These are phyloP conservation scores for Beta corolliflora DNA, from an alignment of 179 eudicot species.

Conservation along the genomic window DNA sequence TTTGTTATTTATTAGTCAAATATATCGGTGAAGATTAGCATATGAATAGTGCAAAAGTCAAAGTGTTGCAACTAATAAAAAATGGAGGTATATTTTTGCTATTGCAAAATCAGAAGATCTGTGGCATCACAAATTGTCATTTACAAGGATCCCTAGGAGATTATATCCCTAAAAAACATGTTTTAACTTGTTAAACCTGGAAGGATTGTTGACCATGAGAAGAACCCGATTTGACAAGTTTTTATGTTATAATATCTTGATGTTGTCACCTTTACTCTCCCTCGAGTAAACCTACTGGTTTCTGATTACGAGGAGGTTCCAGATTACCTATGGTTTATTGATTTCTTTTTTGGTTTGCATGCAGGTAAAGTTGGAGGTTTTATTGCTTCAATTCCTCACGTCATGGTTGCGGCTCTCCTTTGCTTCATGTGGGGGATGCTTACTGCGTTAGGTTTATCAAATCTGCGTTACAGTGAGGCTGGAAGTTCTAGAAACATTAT, in stretches of 20 bases:
- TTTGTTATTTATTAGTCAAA: too few relatives aligned
- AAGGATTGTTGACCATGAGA: background rate
- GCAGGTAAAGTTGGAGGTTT: constrained; percentile 98
- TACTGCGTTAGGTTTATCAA: constrained; percentile 87
- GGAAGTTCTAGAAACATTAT: constrained; percentile 98
- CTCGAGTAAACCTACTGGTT: background rate
- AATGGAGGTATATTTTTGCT: background rate
- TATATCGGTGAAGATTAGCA: too few relatives aligned
- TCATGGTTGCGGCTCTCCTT: constrained; percentile 90
- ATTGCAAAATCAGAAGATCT: background rate
- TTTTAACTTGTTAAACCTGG: background rate
- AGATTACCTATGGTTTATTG: background rate
- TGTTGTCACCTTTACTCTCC: background rate
- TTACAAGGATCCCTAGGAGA: background rate
- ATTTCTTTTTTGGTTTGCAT: background rate
- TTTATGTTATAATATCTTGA: background rate
- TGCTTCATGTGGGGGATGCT: constrained; percentile 99
- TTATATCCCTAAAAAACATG: background rate
- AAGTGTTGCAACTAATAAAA: too few relatives aligned
- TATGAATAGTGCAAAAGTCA: too few relatives aligned
- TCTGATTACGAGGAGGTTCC: too few relatives aligned
- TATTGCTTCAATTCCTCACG: constrained; percentile 91
- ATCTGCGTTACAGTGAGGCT: constrained; percentile 92
- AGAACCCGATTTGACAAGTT: background rate
- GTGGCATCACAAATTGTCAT: background rate